Percentiles rank a stretch among this genome's conserved stretches.
Conservation (phyloP, 2,329 filamentous ascomycete species). For the Pestalotiopsis sp. region DNA sequence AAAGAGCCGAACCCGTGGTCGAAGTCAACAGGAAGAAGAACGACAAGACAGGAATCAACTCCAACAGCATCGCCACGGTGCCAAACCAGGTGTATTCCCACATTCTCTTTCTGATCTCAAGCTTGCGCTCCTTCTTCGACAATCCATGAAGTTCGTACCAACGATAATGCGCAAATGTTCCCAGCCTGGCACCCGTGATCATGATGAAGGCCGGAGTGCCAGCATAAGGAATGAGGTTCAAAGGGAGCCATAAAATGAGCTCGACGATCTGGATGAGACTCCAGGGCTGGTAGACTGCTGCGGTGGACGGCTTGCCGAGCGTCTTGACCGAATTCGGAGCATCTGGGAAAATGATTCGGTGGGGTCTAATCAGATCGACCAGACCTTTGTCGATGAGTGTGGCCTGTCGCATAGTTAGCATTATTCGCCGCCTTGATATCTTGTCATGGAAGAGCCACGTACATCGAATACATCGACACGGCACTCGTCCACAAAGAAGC, state of each 20-base stretch:
- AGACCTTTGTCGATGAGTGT: constrained; percentile 76
- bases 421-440: constrained; percentile 12
- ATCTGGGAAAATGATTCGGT: constrained; percentile 66
- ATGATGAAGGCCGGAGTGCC: constrained; percentile 85
- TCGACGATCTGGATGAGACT: constrained; percentile 88
- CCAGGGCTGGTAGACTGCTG: constrained; percentile 83
- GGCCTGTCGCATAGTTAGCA: constrained; percentile 40
- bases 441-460: constrained; percentile 26
- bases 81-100: constrained; percentile 96
- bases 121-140: constrained; percentile 70
- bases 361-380: constrained; percentile 65
- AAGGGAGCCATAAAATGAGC: constrained; percentile 73
- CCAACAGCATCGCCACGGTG: constrained; percentile 76
- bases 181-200: constrained; percentile 82
- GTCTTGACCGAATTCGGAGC: constrained; percentile 73
- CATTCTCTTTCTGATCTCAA: constrained; percentile 64
- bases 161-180: constrained; percentile 86
- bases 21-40: constrained; percentile 93
- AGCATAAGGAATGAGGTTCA: constrained; percentile 84
- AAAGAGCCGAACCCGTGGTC: constrained; percentile 80
- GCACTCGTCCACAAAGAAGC: constrained; percentile 78
- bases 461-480: constrained; percentile 84
- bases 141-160: constrained; percentile 83
- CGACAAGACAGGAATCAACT: constrained; percentile 86
- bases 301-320: constrained; percentile 77